Percentiles rank a stretch among this genome's conserved stretches.
Conservation (phyloP, 495 filamentous ascomycete genomes). For the Penicillium lagena region DNA sequence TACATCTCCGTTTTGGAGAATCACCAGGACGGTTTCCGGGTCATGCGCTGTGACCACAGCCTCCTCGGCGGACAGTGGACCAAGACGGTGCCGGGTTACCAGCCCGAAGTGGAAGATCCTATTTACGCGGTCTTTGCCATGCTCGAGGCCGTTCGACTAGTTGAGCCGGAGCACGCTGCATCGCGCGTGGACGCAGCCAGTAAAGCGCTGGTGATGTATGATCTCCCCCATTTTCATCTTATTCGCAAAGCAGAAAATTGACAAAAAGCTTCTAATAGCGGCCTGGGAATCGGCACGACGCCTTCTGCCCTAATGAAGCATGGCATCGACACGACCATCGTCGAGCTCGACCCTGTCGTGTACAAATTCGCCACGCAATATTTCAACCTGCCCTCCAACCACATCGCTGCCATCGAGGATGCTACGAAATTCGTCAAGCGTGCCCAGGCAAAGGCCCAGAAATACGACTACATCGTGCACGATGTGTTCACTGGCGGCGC, state of each 20-base stretch:
- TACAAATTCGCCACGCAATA: slow-evolving; percentile 74
- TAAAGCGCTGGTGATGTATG: slow-evolving; percentile 74
- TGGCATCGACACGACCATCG: slow-evolving; percentile 83
- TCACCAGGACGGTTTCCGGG: slow-evolving; percentile 59
- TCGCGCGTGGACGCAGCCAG: slow-evolving; percentile 55
- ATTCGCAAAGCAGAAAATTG: neutral
- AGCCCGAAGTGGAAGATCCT: slow-evolving; percentile 62
- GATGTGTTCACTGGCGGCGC: slow-evolving; percentile 98
- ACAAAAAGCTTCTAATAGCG: slow-evolving; percentile 41
- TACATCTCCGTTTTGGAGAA: slow-evolving; percentile 88
- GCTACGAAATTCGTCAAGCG: slow-evolving; percentile 66
- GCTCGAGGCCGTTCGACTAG: slow-evolving; percentile 82
- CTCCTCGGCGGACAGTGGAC: slow-evolving; percentile 92
- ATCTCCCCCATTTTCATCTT: too few species aligned
- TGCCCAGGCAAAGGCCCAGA: slow-evolving; percentile 34
- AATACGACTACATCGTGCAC: slow-evolving; percentile 89
- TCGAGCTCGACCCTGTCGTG: slow-evolving; percentile 90
- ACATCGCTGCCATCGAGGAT: slow-evolving; percentile 75
- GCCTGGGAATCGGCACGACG: slow-evolving; percentile 86
- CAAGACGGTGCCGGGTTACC: slow-evolving; percentile 21
- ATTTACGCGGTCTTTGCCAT: slow-evolving; percentile 91
- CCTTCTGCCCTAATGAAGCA: slow-evolving; percentile 80
- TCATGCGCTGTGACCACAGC: slow-evolving; percentile 90
- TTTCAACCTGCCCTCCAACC: slow-evolving; percentile 72
- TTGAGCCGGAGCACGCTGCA: slow-evolving; percentile 47